These are phyloP conservation scores for Linum trigynum DNA, from an alignment of 345 rosid genomes.

Conservation along the genomic window DNA sequence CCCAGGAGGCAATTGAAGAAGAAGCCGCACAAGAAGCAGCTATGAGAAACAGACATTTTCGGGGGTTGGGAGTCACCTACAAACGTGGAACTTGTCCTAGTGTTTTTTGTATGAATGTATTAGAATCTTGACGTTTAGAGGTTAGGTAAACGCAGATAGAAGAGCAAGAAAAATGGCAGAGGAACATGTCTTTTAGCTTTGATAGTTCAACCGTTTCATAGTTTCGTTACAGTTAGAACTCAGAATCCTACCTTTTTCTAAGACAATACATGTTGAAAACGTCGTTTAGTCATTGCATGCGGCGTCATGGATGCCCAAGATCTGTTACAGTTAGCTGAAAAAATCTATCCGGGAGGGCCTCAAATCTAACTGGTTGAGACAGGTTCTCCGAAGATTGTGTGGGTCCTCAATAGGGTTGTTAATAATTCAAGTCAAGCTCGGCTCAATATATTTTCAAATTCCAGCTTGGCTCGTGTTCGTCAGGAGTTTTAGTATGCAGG, in stretches of 20 bases:
- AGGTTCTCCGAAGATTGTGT: too few relatives aligned
- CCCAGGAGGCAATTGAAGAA: slow-evolving; percentile 52
- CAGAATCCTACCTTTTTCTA: background rate
- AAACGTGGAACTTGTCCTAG: background rate
- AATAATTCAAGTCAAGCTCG: too few relatives aligned
- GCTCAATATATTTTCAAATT: too few relatives aligned
- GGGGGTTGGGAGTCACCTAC: slow-evolving; percentile 4
- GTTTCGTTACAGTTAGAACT: slow-evolving; percentile 2
- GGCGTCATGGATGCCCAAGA: too few relatives aligned
- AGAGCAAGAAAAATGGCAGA: background rate
- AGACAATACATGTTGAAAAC: too few relatives aligned
- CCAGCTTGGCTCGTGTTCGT: too few relatives aligned
- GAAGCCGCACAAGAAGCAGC: slow-evolving; percentile 35
- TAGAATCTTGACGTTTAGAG: slow-evolving; percentile 1
- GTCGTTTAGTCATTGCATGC: too few relatives aligned
- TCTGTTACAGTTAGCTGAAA: too few relatives aligned
- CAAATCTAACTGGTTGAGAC: too few relatives aligned
- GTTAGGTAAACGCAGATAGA: background rate
- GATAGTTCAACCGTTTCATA: background rate
- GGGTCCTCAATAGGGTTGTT: too few relatives aligned
- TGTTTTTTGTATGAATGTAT: slow-evolving; percentile 10
- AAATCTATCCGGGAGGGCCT: too few relatives aligned
- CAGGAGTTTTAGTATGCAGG: too few relatives aligned
- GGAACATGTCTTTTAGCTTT: slow-evolving; percentile 1
- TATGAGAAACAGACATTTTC: background rate